Percentiles rank a stretch among this genome's conserved stretches.
phyloP scores from a whole-genome alignment of 2,329 filamentous ascomycete genomes.

The Botrytis byssoidea region DNA sequence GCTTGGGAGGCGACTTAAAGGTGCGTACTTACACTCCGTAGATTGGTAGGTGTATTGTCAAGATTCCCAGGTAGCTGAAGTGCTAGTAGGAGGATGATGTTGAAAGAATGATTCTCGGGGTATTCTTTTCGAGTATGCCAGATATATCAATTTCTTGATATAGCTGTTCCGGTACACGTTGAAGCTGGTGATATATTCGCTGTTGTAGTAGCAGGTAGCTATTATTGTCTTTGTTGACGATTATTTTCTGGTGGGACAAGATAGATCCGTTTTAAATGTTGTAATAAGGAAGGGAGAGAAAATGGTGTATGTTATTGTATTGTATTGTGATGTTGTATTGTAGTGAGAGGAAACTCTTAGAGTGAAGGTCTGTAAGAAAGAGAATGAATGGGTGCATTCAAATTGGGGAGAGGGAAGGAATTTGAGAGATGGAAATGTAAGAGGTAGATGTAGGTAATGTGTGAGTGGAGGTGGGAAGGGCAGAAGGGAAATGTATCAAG shows the following conservation, averaged over 20 bases:
- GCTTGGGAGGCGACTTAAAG: slow-evolving; percentile 9
- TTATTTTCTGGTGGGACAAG: not conserved
- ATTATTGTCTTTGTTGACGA: not conserved
- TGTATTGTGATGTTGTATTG: not conserved
- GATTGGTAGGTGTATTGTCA: not conserved
- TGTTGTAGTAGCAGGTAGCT: not conserved
- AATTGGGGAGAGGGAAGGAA: not conserved
- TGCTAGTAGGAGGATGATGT: not conserved
- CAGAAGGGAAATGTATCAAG: slow-evolving; percentile 1
- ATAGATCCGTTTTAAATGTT: not conserved
- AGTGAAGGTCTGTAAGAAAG: not conserved
- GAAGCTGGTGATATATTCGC: not conserved
- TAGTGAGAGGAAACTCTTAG: not conserved
- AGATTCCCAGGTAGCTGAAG: not conserved
- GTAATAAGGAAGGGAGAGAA: not conserved
- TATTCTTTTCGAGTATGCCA: not conserved
- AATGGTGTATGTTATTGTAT: not conserved
- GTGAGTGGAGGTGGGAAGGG: slow-evolving; percentile 28
- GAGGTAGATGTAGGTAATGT: not conserved
- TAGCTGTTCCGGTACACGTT: not conserved
- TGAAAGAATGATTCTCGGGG: slow-evolving; percentile 13
- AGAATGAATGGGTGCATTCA: not conserved
- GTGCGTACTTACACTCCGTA: not conserved
- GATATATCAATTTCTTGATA: not conserved
- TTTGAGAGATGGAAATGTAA: not conserved